phyloP scores from a whole-genome alignment of 176 grass and related monocot species.

The Hordeum vulgare region DNA sequence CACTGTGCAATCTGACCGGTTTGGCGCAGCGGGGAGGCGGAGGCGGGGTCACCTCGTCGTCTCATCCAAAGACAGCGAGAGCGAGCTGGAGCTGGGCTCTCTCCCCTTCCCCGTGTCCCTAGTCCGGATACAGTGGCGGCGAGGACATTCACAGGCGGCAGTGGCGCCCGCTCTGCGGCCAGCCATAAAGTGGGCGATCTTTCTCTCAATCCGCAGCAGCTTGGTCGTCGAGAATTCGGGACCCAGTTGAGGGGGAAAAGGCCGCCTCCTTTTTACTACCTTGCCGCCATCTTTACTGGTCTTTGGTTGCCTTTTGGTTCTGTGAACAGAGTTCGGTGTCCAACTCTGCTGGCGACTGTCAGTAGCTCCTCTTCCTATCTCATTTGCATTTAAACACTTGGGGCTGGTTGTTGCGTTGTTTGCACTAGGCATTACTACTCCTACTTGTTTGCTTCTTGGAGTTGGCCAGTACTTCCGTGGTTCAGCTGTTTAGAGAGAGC shows the following conservation, averaged over 20 bases:
- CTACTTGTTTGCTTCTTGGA: conserved; percentile 18
- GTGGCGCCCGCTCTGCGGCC: conserved; percentile 22
- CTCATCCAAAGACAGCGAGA: background rate
- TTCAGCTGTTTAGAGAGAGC: background rate
- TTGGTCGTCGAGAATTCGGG: background rate
- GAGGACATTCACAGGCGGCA: conserved; percentile 29
- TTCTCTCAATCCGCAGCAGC: conserved; percentile 28
- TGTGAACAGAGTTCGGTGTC: conserved; percentile 28
- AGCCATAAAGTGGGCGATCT: conserved; percentile 39
- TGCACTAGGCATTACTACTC: conserved; percentile 30
- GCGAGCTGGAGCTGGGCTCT: background rate
- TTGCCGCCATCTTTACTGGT: conserved; percentile 35
- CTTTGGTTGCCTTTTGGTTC: conserved; percentile 27
- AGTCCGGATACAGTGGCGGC: conserved; percentile 29
- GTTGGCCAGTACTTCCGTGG: conserved; percentile 1
- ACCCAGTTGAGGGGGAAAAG: conserved; percentile 14
- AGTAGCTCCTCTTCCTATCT: conserved; percentile 18
- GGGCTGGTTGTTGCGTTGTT: conserved; percentile 39
- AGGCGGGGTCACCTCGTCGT: background rate
- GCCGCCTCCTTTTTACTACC: conserved; percentile 14
- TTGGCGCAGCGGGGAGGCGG: background rate
- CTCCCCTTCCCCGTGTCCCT: background rate
- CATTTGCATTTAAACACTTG: conserved; percentile 35
- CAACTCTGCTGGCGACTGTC: conserved; percentile 33
- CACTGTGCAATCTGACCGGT: conserved; percentile 35